Base-by-base conservation (phyloP, 352 stramenopile species). In the Globisporangium cederbergense region DNA sequence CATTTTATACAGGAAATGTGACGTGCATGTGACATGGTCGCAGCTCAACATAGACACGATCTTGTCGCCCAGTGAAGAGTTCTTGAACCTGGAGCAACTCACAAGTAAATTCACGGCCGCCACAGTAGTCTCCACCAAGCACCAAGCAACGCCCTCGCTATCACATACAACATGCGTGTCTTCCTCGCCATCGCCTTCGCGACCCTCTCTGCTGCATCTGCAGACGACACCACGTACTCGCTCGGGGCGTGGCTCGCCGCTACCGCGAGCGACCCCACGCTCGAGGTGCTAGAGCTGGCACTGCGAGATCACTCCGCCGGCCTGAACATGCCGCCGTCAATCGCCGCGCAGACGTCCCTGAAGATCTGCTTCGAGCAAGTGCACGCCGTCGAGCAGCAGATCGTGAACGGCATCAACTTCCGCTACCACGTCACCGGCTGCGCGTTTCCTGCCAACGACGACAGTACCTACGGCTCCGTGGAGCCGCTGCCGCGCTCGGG, bases 341-440 rank as follows among this genome's bases (percentile, higher is more conserved):
- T 68, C 42, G 30, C 45, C 3, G 38, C 7, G n/a, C 40, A 58
- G 30, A 4, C 28, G 3, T 7, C 25, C 28, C 54, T 62, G 13
- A 69, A 58, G 4, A 47, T 88, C 6, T 88, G 79, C 73, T 80
- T 79, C 54, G 67, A 71, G 28, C 60, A 80, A 46, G 67, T 88
- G 47, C 64, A 62, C 38, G 64, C 71, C 45, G 74, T 88, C 45
- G 66, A 84, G 59, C 73, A 81, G 72, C 79, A 86, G 68, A 78
- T 88, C 62, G 79, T 88, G 53, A 78, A 84, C 53, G 79, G 79
- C 55, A 83, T 85, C 62, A 79, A 85, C 65, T 88, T 84, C 57
- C 75, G 76, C 67, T 88, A 76, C 70, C 70, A 81, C 55, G 62
- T 84, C 25, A 66, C 63, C 5, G 79, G 77, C 13, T 88, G 79